Evolutionary conservation across 768 basidiomycete species (phyloP), one percentile per base, ranked within the genome.

Genomic region (Termitomyces heimii): DNA sequence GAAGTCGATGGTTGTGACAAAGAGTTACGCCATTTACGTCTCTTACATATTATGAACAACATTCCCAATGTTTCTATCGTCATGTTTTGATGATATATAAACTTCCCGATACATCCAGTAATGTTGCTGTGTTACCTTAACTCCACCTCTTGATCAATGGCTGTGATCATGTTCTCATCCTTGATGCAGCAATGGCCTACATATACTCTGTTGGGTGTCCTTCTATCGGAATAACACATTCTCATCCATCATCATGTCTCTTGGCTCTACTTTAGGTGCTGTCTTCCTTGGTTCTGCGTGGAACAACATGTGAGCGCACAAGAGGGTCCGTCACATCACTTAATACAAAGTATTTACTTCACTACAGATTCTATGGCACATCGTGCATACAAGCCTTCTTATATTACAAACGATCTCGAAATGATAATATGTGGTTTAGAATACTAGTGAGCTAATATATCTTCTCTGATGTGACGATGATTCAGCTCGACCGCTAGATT

Each of bases 371-470:
- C 14, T 40, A 60, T 52, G 55, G 48, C 26, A 32, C 32, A 8
- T 43, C 55, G 13, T 56, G 55, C 39, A 14, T 56, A n/a, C 55
- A 56, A 43, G 24, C 47, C 3, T 56, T 43, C 8, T 4, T 56
- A 48, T 56, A 56, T 32, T 50, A 56, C 47, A 56, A 56, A 28
- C 46, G 55, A 56, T 49, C 55, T 18, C 47, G 26, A 1, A 28
- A 37, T 18, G 54, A 55, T 37, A 7, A n/a, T 35, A 16, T 16
- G 5, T 48, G 54, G 26, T 55, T 55, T 18, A 37, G 46, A 40
- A 39, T 24, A n/a, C 37, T 55, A 9, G 54, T 55, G 45, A 48
- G 26, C 32, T 18, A 3, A 3, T 5, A 34, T 34, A 49, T 16
- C 4, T 16, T 31, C 5, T 13, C 35, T 5, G 1, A 24, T 22